Evolutionary conservation across 2,329 filamentous ascomycete genomes (phyloP).

Genomic region (Ceratocystis variospora): DNA sequence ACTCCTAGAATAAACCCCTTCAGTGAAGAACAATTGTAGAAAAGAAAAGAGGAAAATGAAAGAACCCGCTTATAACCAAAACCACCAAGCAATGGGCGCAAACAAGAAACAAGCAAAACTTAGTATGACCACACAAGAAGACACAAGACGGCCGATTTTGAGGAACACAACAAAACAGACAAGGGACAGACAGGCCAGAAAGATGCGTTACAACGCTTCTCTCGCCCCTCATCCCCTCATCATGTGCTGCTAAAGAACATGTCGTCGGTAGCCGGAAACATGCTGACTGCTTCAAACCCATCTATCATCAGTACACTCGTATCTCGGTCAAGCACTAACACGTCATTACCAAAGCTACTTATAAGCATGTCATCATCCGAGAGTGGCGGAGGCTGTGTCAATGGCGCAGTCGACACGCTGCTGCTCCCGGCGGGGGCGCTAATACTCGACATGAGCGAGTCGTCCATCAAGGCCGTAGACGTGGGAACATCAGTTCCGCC

Average conservation of each 20-base stretch:
- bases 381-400: not conserved
- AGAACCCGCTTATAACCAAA: slow-evolving; percentile 5
- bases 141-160: slow-evolving; percentile 1
- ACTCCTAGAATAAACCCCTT: not conserved
- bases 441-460: slow-evolving; percentile 21
- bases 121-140: not conserved
- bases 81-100: not conserved
- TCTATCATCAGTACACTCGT: slow-evolving; percentile 39
- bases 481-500: slow-evolving; percentile 39
- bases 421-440: slow-evolving; percentile 26
- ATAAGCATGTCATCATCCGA: slow-evolving; percentile 32
- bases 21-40: not conserved
- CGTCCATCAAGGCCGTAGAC: slow-evolving; percentile 22
- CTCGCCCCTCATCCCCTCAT: slow-evolving; percentile 14
- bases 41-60: not conserved
- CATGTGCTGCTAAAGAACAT: slow-evolving; percentile 36
- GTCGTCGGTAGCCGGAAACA: slow-evolving; percentile 40
- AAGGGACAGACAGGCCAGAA: not conserved
- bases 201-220: not conserved
- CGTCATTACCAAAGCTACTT: slow-evolving; percentile 32
- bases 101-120: not conserved
- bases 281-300: slow-evolving; percentile 36
- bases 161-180: not conserved
- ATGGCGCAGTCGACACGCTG: not conserved
- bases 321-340: slow-evolving; percentile 34